These are phyloP conservation scores for Cyberlindnera japonica DNA, from an alignment of 805 yeast genomes.

Conservation along the genomic window DNA sequence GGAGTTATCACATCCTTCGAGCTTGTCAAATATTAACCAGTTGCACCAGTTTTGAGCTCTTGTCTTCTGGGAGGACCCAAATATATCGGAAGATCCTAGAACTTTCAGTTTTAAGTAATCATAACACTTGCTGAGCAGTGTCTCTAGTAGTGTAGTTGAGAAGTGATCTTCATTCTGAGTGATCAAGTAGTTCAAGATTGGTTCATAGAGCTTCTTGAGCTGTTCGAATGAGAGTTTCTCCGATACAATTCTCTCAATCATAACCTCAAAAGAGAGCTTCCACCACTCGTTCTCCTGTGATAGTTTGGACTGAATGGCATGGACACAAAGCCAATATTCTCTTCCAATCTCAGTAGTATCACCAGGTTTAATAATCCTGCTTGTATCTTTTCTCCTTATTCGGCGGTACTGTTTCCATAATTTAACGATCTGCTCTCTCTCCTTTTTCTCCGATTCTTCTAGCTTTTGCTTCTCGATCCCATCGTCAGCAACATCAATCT, in stretches of 20 bases:
- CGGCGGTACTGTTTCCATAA: conserved; percentile 46
- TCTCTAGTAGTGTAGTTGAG: conserved; percentile 21
- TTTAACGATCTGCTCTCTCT: conserved; percentile 27
- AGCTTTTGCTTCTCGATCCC: conserved; percentile 39
- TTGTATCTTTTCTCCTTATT: conserved; percentile 43
- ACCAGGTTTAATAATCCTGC: conserved; percentile 37
- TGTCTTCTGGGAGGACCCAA: conserved; percentile 10
- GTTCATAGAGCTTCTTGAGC: conserved; percentile 30
- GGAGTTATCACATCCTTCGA: background rate
- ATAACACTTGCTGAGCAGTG: conserved; percentile 9
- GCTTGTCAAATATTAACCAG: conserved; percentile 14
- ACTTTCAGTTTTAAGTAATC: conserved; percentile 17
- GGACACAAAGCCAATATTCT: conserved; percentile 40
- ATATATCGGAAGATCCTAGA: background rate
- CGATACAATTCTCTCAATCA: conserved; percentile 35
- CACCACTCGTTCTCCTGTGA: conserved; percentile 7
- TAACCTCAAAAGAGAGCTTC: conserved; percentile 22
- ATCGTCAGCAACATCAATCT: conserved; percentile 12
- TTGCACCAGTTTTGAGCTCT: conserved; percentile 16
- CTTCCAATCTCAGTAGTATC: conserved; percentile 40
- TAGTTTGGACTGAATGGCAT: conserved; percentile 19
- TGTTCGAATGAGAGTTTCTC: conserved; percentile 26
- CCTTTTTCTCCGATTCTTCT: conserved; percentile 11
- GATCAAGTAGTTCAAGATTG: conserved; percentile 19
- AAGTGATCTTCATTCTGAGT: conserved; percentile 22